phyloP scores from a whole-genome alignment of 305 asterid species.

The Rubia occidens region DNA sequence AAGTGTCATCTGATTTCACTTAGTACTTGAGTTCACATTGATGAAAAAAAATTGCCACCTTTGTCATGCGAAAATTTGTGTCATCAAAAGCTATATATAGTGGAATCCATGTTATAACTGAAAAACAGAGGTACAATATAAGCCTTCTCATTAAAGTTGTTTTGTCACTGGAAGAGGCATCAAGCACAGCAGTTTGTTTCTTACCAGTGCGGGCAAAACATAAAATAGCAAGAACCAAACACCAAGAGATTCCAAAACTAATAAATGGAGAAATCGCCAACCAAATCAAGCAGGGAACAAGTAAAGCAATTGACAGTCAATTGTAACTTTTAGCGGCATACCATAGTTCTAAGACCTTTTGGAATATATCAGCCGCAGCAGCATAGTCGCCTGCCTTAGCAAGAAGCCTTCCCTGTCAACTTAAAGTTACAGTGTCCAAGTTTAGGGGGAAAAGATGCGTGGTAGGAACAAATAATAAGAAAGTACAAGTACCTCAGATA shows the following conservation, averaged over 20 bases:
- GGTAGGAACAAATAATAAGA: conserved; percentile 2
- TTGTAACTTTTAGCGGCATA: conserved; percentile 34
- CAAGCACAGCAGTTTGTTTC: not conserved
- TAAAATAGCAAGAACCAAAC: not conserved
- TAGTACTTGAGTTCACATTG: not conserved
- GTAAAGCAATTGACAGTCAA: conserved; percentile 1
- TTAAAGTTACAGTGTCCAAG: conserved; percentile 65
- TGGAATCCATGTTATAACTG: not conserved
- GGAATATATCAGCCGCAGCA: conserved; percentile 74
- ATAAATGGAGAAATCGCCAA: not conserved
- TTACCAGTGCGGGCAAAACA: not conserved
- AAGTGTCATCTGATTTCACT: not conserved
- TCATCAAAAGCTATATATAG: not conserved
- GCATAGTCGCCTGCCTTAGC: conserved; percentile 82
- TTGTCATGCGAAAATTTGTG: not conserved
- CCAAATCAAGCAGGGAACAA: not conserved
- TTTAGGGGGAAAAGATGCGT: conserved; percentile 23
- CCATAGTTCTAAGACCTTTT: conserved; percentile 72
- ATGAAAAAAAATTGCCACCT: not conserved
- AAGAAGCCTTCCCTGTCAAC: conserved; percentile 99
- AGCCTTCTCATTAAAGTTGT: not conserved
- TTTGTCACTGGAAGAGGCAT: not conserved
- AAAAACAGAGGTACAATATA: not conserved
- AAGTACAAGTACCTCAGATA: not conserved
- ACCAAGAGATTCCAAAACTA: not conserved